Evolutionary conservation across 441 rosid genomes (phyloP).

Genomic region (Jatropha multifida): DNA sequence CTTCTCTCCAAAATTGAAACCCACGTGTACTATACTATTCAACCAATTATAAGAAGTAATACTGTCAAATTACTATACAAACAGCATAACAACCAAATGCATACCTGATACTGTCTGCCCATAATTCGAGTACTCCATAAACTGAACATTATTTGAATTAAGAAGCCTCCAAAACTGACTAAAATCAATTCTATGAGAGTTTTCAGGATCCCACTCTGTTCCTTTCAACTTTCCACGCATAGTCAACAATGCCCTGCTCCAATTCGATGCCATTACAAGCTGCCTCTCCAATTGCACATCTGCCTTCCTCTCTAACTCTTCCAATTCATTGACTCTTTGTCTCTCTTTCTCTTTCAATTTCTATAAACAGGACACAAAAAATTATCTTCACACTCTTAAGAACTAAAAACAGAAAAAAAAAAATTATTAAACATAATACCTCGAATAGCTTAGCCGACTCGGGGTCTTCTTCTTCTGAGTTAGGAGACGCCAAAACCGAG

Average conservation of each 20-base stretch:
- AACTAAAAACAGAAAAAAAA: background rate
- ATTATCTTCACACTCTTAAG: background rate
- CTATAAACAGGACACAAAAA: conserved; percentile 26
- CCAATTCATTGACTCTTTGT: conserved; percentile 58
- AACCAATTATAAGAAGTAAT: background rate
- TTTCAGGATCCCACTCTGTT: conserved; percentile 90
- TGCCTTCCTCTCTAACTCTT: conserved; percentile 79
- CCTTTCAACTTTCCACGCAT: conserved; percentile 83
- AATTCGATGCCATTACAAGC: conserved; percentile 82
- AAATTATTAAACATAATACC: conserved; percentile 29
- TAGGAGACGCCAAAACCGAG: background rate
- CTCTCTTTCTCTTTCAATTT: conserved; percentile 69
- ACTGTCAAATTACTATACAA: background rate
- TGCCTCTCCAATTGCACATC: conserved; percentile 86
- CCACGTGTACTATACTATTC: background rate
- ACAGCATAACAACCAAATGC: background rate
- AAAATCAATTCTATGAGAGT: conserved; percentile 70
- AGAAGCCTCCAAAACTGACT: conserved; percentile 77
- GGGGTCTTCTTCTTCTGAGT: conserved; percentile 46
- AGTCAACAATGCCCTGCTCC: conserved; percentile 76
- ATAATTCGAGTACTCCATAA: conserved; percentile 85
- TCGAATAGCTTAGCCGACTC: conserved; percentile 58
- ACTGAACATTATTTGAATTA: conserved; percentile 75
- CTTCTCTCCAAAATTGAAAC: background rate
- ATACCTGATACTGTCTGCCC: conserved; percentile 91